Percentiles rank a stretch among this genome's conserved stretches.
Evolutionary conservation across 345 rosid species (phyloP).

Genomic region (Reutealis trisperma): DNA sequence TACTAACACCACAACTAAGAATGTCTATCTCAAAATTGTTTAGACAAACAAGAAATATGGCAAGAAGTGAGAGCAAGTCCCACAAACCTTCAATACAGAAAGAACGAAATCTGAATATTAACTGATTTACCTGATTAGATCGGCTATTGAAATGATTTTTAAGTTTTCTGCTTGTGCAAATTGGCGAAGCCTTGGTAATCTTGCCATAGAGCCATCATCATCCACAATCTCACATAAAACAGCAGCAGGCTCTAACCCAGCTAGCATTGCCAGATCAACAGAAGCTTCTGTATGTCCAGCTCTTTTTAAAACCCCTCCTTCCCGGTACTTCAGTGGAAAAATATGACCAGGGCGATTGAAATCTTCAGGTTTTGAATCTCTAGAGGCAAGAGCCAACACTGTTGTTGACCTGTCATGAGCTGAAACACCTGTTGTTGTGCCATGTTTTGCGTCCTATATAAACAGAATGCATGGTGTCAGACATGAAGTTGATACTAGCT

Average conservation of each 20-base stretch:
- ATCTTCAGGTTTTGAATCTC: slow-evolving; percentile 31
- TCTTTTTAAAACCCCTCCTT: slow-evolving; percentile 37
- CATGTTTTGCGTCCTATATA: slow-evolving; percentile 30
- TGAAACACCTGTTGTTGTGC: slow-evolving; percentile 38
- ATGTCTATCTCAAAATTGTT: not conserved
- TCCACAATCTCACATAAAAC: slow-evolving; percentile 39
- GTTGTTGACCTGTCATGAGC: slow-evolving; percentile 35
- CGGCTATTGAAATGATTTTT: slow-evolving; percentile 32
- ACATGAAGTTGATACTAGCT: not conserved
- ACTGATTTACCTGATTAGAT: slow-evolving; percentile 28
- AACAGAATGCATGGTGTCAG: not conserved
- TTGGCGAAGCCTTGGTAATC: slow-evolving; percentile 35
- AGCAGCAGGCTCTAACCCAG: slow-evolving; percentile 36
- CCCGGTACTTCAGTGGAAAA: slow-evolving; percentile 36
- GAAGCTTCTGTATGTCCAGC: slow-evolving; percentile 41
- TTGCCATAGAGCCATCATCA: slow-evolving; percentile 40
- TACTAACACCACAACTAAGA: not conserved
- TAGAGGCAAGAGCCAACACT: slow-evolving; percentile 27
- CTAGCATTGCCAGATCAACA: slow-evolving; percentile 33
- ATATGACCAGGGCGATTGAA: slow-evolving; percentile 40
- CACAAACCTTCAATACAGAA: not conserved
- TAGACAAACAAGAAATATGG: not conserved
- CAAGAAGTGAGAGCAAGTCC: not conserved
- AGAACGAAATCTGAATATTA: not conserved
- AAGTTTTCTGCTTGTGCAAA: slow-evolving; percentile 30